A percentile compares a stretch with the other conserved stretches of the same genome.
These are phyloP conservation scores for Backusella psychrophila DNA, from an alignment of 192 early-diverging fungal genomes.

Conservation along the genomic window DNA sequence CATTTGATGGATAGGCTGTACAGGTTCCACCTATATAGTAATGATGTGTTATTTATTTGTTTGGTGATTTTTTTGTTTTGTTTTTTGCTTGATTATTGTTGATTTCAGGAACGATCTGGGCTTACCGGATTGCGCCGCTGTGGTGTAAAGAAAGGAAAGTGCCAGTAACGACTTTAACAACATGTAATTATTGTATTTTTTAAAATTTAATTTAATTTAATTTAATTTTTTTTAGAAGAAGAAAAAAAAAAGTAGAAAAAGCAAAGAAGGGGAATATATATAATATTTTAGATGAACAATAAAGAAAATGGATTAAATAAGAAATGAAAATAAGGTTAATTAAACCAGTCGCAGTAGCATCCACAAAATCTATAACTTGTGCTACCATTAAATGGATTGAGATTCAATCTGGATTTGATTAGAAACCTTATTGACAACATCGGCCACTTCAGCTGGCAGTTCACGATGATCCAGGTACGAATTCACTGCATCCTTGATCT, in stretches of 20 bases:
- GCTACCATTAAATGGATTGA: not conserved
- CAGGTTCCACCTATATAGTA: not conserved
- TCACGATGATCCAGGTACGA: slow-evolving; percentile 2
- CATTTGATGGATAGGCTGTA: not conserved
- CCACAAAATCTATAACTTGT: slow-evolving; percentile 5
- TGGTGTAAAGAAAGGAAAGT: not conserved
- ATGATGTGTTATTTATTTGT: not conserved
- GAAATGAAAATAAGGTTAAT: not conserved
- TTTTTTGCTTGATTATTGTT: not conserved
- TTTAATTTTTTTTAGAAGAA: not conserved
- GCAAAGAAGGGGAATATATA: not conserved
- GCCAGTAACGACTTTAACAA: not conserved
- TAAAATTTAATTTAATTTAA: not conserved
- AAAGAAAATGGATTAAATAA: not conserved
- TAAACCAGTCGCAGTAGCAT: not conserved
- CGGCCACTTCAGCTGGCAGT: slow-evolving; percentile 2
- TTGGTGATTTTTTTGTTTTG: not conserved
- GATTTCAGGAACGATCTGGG: not conserved
- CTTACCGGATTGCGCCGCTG: not conserved
- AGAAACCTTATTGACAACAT: slow-evolving; percentile 1
- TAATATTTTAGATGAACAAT: not conserved
- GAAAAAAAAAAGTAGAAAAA: not conserved
- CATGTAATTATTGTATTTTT: not conserved
- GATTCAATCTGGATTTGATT: not conserved
- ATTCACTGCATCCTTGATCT: not conserved